A percentile compares a stretch with the other conserved stretches of the same genome.
phyloP scores from a whole-genome alignment of 495 filamentous ascomycete genomes.

The Penicillium flavigenum region DNA sequence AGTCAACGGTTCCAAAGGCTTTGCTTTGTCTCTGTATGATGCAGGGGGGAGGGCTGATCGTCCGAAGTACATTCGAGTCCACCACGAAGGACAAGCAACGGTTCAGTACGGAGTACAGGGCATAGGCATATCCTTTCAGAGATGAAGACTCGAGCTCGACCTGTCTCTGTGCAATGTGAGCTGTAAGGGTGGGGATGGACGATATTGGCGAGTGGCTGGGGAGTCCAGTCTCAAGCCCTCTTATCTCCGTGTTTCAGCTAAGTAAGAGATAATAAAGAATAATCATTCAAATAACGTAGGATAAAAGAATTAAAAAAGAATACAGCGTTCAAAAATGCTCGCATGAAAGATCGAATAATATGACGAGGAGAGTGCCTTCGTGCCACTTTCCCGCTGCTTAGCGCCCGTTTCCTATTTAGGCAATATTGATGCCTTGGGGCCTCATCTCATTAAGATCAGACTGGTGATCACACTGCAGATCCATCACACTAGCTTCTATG shows the following conservation, averaged over 20 bases:
- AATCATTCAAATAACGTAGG: background rate
- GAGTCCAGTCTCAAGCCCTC: background rate
- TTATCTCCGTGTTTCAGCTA: background rate
- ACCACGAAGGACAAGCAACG: slow-evolving; percentile 1
- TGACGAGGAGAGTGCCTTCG: background rate
- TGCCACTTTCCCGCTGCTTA: background rate
- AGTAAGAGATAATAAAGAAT: background rate
- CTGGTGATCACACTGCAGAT: background rate
- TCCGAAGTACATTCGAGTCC: slow-evolving; percentile 11
- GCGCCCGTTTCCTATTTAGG: background rate
- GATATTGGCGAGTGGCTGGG: slow-evolving; percentile 13
- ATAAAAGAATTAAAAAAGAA: background rate
- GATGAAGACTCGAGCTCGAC: background rate
- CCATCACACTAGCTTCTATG: background rate
- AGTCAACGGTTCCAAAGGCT: slow-evolving; percentile 14
- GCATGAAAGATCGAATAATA: background rate
- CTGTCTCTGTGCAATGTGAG: slow-evolving; percentile 10
- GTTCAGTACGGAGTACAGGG: background rate
- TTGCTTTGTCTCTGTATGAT: slow-evolving; percentile 19
- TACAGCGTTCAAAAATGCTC: background rate
- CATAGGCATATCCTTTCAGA: background rate
- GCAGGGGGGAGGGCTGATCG: slow-evolving; percentile 25
- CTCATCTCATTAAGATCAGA: background rate
- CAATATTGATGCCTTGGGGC: background rate
- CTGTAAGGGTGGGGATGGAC: slow-evolving; percentile 5